Base-by-base conservation (phyloP, 805 yeast genomes). In the Candida pseudofarinosa region DNA sequence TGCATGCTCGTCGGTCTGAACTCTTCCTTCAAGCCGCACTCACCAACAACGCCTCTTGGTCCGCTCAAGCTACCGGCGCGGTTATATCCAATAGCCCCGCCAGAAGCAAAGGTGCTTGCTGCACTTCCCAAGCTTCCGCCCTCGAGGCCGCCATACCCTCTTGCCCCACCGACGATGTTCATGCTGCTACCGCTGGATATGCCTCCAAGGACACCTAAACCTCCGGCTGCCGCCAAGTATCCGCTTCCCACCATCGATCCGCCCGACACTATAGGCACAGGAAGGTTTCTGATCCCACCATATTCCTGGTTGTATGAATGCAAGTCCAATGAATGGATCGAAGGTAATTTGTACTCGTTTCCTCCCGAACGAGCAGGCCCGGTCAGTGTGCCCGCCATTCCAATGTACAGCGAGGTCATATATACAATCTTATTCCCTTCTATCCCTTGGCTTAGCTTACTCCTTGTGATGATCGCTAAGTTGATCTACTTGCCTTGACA, bases 261-360 rank as follows among this genome's bases (percentile, higher is more conserved):
- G 6, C 28, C 28, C 28, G 28, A 23, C 10, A 10, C 28, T 23
- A 23, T 23, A 10, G 28, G 28, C 6, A 23, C 28, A 10, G 10
- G 28, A 10, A 23, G 28, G 28, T 23, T 23, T 23, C 28, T 23
- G 6, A 23, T 23, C 10, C 28, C 28, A 10, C 28, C 28, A 23
- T 23, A 23, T 6, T 23, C 6, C 28, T 23, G 39, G 37, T 35
- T 23, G 15, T 38, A 37, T 50, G 57, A 28, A 6, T 65, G 65
- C 44, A 65, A 51, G 36, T 67, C 69, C 56, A 67, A 59, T 40
- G 65, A 55, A 42, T 58, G 64, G 39, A 67, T 65, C 17, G 69
- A 57, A 17, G 73, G 73, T 20, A 67, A 57, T 37, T 44, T 49
- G 40, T 36, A 41, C 18, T 19, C 39, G 8, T 33, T 28, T 13